A percentile compares a stretch with the other conserved stretches of the same genome.
These are phyloP conservation scores for Puccinia coronata DNA, from an alignment of 1,284 basidiomycete genomes.

Conservation along the genomic window DNA sequence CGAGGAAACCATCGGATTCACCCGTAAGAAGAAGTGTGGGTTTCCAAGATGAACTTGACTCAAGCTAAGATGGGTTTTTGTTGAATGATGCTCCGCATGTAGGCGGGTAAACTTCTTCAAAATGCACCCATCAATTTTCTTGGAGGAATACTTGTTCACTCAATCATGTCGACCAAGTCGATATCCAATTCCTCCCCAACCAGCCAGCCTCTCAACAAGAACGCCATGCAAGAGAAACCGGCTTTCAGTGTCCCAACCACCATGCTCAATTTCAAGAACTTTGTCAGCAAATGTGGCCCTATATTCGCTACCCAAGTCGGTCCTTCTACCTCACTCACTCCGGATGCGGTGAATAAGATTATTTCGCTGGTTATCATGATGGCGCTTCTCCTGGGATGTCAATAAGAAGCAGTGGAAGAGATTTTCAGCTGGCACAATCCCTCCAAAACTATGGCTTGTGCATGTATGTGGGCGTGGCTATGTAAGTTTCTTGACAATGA, in stretches of 20 bases:
- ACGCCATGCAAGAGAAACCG: slow-evolving; percentile 37
- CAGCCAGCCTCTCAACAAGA: not conserved
- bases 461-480: slow-evolving; percentile 41
- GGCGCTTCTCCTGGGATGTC: not conserved
- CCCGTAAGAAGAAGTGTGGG: not conserved
- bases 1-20: not conserved
- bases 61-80: no score
- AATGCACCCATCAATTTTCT: slow-evolving; percentile 21
- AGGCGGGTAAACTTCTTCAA: slow-evolving; percentile 5
- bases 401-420: slow-evolving; percentile 22
- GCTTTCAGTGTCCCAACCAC: slow-evolving; percentile 34
- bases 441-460: slow-evolving; percentile 27
- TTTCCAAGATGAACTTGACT: no score
- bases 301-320: slow-evolving; percentile 35
- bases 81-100: no score
- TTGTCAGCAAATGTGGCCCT: slow-evolving; percentile 39
- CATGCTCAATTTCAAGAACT: slow-evolving; percentile 46
- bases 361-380: not conserved
- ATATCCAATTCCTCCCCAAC: no score
- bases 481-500: slow-evolving; percentile 8
- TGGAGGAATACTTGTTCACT: not conserved
- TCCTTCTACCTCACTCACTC: not conserved
- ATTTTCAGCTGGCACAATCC: slow-evolving; percentile 25
- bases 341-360: no score
- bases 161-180: slow-evolving; percentile 31